Percentiles rank a stretch among this genome's conserved stretches.
Conservation (phyloP, 1,139 yeast species). For the Scheffersomyces cryptocercus region DNA sequence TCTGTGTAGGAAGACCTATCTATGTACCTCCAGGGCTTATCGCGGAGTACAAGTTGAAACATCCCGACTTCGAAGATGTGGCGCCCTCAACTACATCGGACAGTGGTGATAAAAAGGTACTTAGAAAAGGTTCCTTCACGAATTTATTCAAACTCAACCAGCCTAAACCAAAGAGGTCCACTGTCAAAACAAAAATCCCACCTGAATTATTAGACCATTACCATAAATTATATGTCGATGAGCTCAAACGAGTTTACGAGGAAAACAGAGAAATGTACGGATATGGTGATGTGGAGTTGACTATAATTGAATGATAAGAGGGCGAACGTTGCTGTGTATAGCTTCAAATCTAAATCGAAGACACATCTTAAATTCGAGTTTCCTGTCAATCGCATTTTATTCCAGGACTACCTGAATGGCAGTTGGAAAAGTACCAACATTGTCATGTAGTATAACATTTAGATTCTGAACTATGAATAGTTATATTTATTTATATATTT, state of each 20-base stretch:
- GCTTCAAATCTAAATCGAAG: too few relatives aligned
- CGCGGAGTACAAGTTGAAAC: slow-evolving; percentile 29
- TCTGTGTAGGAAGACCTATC: slow-evolving; percentile 83
- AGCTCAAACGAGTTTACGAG: slow-evolving; percentile 64
- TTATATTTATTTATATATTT: neutral
- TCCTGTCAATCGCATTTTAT: neutral
- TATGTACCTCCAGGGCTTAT: slow-evolving; percentile 54
- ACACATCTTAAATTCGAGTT: too few relatives aligned
- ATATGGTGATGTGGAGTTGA: slow-evolving; percentile 48
- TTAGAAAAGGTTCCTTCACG: slow-evolving; percentile 20
- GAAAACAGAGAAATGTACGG: slow-evolving; percentile 66
- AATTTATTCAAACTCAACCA: slow-evolving; percentile 22
- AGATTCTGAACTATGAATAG: too few relatives aligned
- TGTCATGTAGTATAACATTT: too few relatives aligned
- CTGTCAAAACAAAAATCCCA: slow-evolving; percentile 34
- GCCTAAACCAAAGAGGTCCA: slow-evolving; percentile 13
- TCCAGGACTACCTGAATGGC: neutral
- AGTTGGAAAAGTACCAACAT: too few relatives aligned
- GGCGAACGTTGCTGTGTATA: neutral
- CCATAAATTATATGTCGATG: slow-evolving; percentile 72
- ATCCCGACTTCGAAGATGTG: slow-evolving; percentile 25
- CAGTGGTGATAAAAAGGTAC: slow-evolving; percentile 2
- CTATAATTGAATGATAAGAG: slow-evolving; percentile 41
- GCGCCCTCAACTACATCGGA: neutral
- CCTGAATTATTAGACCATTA: slow-evolving; percentile 60